phyloP scores from a whole-genome alignment of 371 early-diverging fungal species.

The Apophysomyces sp. region DNA sequence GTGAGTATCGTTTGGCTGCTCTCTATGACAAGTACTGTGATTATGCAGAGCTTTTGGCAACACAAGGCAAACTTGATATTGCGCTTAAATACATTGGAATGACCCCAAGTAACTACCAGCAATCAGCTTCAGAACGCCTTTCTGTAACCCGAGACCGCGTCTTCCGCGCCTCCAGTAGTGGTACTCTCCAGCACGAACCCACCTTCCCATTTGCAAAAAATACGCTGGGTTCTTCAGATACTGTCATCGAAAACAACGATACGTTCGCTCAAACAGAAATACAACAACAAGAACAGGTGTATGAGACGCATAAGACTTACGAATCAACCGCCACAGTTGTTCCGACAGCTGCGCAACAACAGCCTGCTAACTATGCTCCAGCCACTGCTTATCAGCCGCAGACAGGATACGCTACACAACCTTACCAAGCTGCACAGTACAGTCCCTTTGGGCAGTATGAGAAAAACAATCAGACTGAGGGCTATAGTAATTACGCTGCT shows the following conservation, averaged over 20 bases:
- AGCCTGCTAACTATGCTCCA: not conserved
- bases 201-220: constrained; percentile 57
- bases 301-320: not conserved
- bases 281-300: constrained; percentile 4
- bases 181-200: constrained; percentile 44
- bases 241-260: not conserved
- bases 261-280: not conserved
- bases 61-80: constrained; percentile 72
- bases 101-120: constrained; percentile 67
- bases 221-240: not conserved
- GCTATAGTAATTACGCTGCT: constrained; percentile 6
- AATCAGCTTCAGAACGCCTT: constrained; percentile 43
- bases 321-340: not conserved
- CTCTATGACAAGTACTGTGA: constrained; percentile 87
- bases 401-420: not conserved
- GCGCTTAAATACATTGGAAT: constrained; percentile 78
- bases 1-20: constrained; percentile 61
- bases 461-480: not conserved
- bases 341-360: not conserved
- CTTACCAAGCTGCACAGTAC: constrained; percentile 1
- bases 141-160: constrained; percentile 77
- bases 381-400: constrained; percentile 2
- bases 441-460: not conserved
- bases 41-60: constrained; percentile 78
- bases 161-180: constrained; percentile 55